Conservation (phyloP, 1,284 basidiomycete genomes). For the Cryptococcus depauperatus region DNA sequence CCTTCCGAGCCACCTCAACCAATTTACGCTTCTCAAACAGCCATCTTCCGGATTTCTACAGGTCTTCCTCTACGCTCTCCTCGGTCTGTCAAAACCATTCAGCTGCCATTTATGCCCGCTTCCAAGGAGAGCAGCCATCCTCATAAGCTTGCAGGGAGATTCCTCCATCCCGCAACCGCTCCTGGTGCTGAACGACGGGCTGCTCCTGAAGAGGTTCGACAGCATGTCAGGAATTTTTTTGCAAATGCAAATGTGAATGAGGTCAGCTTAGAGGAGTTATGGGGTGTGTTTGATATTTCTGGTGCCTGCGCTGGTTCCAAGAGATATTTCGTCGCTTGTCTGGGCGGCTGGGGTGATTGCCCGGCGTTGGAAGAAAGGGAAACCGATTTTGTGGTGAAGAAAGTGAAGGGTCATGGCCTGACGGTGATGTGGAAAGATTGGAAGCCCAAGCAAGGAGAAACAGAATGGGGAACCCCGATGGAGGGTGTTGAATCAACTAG, state of each 20-base stretch:
- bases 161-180: conserved; percentile 47
- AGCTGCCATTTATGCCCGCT: conserved; percentile 43
- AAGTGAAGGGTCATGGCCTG: conserved; percentile 18
- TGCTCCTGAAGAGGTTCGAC: conserved; percentile 50
- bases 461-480: too few relatives aligned
- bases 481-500: too few relatives aligned
- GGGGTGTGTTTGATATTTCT: conserved; percentile 57
- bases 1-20: conserved; percentile 23
- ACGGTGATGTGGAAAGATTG: too few relatives aligned
- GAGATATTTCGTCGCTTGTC: conserved; percentile 31
- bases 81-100: conserved; percentile 39
- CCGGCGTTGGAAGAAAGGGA: conserved; percentile 11
- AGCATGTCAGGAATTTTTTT: conserved; percentile 52
- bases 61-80: conserved; percentile 41
- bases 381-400: conserved; percentile 23
- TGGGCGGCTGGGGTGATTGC: conserved; percentile 44
- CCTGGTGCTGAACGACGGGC: conserved; percentile 32
- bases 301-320: conserved; percentile 56
- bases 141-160: conserved; percentile 49
- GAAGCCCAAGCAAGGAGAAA: too few relatives aligned
- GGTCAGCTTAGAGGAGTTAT: conserved; percentile 57
- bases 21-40: conserved; percentile 62
- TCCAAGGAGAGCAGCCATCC: conserved; percentile 26
- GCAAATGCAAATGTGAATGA: conserved; percentile 48
- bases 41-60: conserved; percentile 52